Conservation (phyloP, 768 basidiomycete genomes). For the Xerocomellus dryophilus region DNA sequence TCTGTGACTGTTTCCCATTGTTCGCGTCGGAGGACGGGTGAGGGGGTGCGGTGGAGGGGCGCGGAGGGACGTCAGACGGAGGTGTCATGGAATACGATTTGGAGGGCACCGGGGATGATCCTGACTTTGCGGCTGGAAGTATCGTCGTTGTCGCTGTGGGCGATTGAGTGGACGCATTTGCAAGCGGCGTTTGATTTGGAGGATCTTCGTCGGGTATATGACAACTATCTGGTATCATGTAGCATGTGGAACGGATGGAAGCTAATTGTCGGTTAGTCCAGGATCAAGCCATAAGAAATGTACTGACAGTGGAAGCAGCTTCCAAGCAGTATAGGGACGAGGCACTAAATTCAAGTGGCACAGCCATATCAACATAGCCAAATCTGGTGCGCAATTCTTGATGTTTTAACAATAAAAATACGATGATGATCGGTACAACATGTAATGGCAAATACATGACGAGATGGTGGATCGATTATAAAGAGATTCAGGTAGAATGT, state of each 20-base stretch:
- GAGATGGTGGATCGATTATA: slow-evolving; percentile 9
- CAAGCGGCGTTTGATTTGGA: slow-evolving; percentile 9
- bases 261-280: background rate
- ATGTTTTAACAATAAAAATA: background rate
- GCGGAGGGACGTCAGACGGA: slow-evolving; percentile 17
- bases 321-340: background rate
- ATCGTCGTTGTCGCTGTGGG: slow-evolving; percentile 9
- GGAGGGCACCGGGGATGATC: slow-evolving; percentile 1
- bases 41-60: slow-evolving; percentile 29
- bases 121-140: slow-evolving; percentile 4
- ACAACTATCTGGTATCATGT: slow-evolving; percentile 28
- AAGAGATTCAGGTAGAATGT: slow-evolving; percentile 10
- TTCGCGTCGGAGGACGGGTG: slow-evolving; percentile 17
- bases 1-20: slow-evolving; percentile 11
- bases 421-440: slow-evolving; percentile 11
- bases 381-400: background rate
- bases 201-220: slow-evolving; percentile 10
- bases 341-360: background rate
- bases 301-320: slow-evolving; percentile 6
- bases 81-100: slow-evolving; percentile 11
- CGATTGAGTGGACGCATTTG: slow-evolving; percentile 19
- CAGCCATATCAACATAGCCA: slow-evolving; percentile 7
- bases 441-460: slow-evolving; percentile 15
- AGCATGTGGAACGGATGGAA: slow-evolving; percentile 20
- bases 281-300: background rate